Base-by-base conservation (phyloP, 108 stramenopile genomes). In the Epithemia pelagica region DNA sequence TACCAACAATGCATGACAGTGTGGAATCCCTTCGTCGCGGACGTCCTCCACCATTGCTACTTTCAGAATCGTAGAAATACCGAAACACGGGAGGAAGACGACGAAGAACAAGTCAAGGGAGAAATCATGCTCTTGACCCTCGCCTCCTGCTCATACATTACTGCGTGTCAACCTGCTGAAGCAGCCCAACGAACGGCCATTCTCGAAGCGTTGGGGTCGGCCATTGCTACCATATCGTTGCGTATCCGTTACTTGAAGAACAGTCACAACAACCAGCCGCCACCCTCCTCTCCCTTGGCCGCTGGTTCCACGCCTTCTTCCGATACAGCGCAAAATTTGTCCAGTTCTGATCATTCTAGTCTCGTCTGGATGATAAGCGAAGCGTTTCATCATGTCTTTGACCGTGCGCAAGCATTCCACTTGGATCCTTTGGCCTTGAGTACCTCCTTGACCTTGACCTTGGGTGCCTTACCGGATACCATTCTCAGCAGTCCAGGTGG, bases 41-140 rank as follows among this genome's bases (percentile, higher is more conserved):
- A 23, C 2, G 21, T 72, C 19, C 5, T 72, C 1, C 30, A 28
- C 55, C 26, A 27, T 19, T 46, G 37, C 37, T 61, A 57, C 29
- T 3, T 64, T n/a, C 18, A 28, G 18, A 18, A 37, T 28, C 25
- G 27, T 3, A 46, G n/a, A 53, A 18, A 23, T 24, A 29, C 28
- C 37, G 62, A 74, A 33, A 15, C 37, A 15, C 10, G 15, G 5
- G 37, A 5, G 37, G 37, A 5, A 46, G 15, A 46, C 10, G 28
- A 54, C 3, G 88, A 88, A 67, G 88, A 88, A 58, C 62, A 72
- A 32, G 59, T 87, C 55, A 90, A 90, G 73, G 85, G 86, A 0
- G 75, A 82, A 46, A 53, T 90, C 32, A 78, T 80, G 8, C 54
- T 90, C 60, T 60, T 89, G 32, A 73, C 69, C 1, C 54, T 91